Conservation (phyloP, 2,329 filamentous ascomycete genomes). For the Fusarium burgessii region DNA sequence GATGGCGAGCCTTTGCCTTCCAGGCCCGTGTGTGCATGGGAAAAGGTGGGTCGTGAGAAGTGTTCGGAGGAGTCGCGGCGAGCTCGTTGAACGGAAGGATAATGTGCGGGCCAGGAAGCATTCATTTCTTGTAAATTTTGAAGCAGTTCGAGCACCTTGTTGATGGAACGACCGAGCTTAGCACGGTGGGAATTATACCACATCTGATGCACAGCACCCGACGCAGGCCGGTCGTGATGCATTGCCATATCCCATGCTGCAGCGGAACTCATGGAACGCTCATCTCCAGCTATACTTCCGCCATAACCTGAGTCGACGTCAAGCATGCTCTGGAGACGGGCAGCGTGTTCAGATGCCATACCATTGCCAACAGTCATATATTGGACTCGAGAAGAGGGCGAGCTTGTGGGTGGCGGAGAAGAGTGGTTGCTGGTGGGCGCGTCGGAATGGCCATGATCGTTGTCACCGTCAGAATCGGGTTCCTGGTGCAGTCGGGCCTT, state of each 20-base stretch:
- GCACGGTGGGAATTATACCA: slow-evolving; percentile 95
- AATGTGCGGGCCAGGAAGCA: slow-evolving; percentile 91
- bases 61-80: slow-evolving; percentile 58
- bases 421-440: slow-evolving; percentile 44
- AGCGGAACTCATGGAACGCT: slow-evolving; percentile 60
- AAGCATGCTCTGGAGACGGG: slow-evolving; percentile 82
- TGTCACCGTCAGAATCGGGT: slow-evolving; percentile 41
- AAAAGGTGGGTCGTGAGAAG: slow-evolving; percentile 70
- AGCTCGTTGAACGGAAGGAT: slow-evolving; percentile 82
- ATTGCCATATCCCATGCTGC: slow-evolving; percentile 61
- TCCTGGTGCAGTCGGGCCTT: slow-evolving; percentile 57
- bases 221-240: slow-evolving; percentile 64
- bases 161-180: slow-evolving; percentile 88
- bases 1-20: slow-evolving; percentile 59
- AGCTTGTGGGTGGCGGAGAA: slow-evolving; percentile 42
- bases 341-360: slow-evolving; percentile 82
- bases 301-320: slow-evolving; percentile 94
- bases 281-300: slow-evolving; percentile 78
- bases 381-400: slow-evolving; percentile 61
- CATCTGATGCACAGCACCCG: slow-evolving; percentile 89
- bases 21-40: slow-evolving; percentile 72
- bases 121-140: slow-evolving; percentile 91
- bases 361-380: slow-evolving; percentile 93
- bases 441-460: slow-evolving; percentile 38
- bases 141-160: slow-evolving; percentile 84